phyloP scores from a whole-genome alignment of 495 filamentous ascomycete species.

The Xanthoparmelia taractica region DNA sequence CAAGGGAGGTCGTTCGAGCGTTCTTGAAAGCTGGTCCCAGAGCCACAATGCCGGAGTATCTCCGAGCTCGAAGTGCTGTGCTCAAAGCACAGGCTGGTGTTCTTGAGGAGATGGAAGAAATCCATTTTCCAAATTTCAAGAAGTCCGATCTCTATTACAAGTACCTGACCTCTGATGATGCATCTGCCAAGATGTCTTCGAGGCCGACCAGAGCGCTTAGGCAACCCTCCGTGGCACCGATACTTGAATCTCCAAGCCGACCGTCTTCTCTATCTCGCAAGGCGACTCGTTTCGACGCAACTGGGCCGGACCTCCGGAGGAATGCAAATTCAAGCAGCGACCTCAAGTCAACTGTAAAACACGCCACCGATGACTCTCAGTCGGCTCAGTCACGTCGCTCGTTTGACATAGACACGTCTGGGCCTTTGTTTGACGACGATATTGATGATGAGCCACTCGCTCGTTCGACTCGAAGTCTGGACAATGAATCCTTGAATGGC shows the following conservation, averaged over 20 bases:
- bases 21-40: conserved; percentile 71
- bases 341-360: conserved; percentile 36
- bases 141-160: conserved; percentile 92
- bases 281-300: conserved; percentile 30
- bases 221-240: conserved; percentile 23
- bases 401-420: conserved; percentile 48
- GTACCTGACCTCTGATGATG: conserved; percentile 82
- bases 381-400: conserved; percentile 45
- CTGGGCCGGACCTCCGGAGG: conserved; percentile 44
- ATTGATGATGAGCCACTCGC: conserved; percentile 57
- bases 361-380: conserved; percentile 29
- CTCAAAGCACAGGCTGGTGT: conserved; percentile 74
- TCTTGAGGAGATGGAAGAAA: conserved; percentile 71
- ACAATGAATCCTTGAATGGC: conserved; percentile 43
- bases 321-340: conserved; percentile 53
- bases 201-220: conserved; percentile 29
- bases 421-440: conserved; percentile 57
- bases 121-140: conserved; percentile 77
- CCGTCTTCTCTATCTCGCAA: conserved; percentile 40
- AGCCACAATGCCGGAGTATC: conserved; percentile 74
- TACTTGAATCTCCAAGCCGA: conserved; percentile 27
- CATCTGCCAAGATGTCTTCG: conserved; percentile 40
- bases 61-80: conserved; percentile 72
- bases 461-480: conserved; percentile 51
- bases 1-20: conserved; percentile 58